Percentiles rank a stretch among this genome's conserved stretches.
Evolutionary conservation across 2,329 filamentous ascomycete genomes (phyloP).

Genomic region (Akanthomyces muscarius): DNA sequence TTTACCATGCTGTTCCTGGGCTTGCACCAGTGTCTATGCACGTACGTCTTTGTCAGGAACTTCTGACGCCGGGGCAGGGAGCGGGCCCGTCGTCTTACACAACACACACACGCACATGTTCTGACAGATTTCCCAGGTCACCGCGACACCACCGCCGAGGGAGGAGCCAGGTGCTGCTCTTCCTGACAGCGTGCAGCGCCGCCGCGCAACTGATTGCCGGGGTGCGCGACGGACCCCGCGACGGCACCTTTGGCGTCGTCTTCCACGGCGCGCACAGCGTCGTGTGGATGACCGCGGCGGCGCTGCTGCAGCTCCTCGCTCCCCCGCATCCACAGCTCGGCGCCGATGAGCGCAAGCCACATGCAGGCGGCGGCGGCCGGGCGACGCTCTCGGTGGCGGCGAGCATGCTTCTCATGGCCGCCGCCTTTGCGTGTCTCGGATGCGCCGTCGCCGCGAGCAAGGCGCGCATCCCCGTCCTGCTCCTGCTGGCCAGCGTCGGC

Average conservation of each 20-base stretch:
- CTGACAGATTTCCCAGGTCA: background rate
- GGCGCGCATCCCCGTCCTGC: background rate
- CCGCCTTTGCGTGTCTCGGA: background rate
- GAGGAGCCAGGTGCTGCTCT: background rate
- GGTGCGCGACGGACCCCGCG: background rate
- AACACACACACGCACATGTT: too few species aligned
- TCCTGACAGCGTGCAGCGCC: background rate
- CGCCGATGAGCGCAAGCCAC: background rate
- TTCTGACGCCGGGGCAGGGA: too few species aligned
- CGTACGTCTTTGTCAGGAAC: background rate
- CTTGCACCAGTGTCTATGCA: constrained; percentile 2
- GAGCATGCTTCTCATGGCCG: constrained; percentile 6
- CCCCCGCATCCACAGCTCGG: background rate
- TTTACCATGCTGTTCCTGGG: constrained; percentile 1
- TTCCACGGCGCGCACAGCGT: constrained; percentile 58
- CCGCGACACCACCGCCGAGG: background rate
- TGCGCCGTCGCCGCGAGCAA: background rate
- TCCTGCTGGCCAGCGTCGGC: background rate
- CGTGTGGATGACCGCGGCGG: constrained; percentile 58
- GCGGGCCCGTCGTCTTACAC: too few species aligned
- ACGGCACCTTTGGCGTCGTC: constrained; percentile 58
- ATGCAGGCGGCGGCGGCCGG: too few species aligned
- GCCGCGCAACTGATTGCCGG: background rate
- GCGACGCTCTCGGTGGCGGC: background rate
- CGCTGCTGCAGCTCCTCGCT: constrained; percentile 29